Percentiles rank a stretch among this genome's conserved stretches.
Evolutionary conservation across 352 stramenopile species (phyloP).

Genomic region (Lagenidium sp.): DNA sequence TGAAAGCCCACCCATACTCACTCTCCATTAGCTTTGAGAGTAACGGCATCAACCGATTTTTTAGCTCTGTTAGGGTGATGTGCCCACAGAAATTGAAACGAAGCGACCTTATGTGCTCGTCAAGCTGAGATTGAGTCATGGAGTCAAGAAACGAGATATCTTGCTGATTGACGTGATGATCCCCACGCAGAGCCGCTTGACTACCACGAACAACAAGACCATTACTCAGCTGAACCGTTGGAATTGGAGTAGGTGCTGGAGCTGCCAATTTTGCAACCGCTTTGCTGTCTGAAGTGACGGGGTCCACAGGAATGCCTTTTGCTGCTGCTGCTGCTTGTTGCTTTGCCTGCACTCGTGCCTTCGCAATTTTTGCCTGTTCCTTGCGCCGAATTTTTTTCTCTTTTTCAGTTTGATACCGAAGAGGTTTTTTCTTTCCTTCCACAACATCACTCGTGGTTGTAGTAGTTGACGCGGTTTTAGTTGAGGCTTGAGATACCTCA

Average conservation of each 20-base stretch:
- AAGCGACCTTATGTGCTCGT: conserved; percentile 86
- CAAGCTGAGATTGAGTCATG: conserved; percentile 77
- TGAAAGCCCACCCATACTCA: conserved; percentile 89
- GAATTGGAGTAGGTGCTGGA: conserved; percentile 1
- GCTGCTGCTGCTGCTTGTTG: conserved; percentile 23
- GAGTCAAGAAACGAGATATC: conserved; percentile 85
- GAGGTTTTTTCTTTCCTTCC: conserved; percentile 61
- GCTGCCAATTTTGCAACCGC: conserved; percentile 8
- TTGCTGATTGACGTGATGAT: conserved; percentile 63
- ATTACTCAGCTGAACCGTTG: conserved; percentile 30
- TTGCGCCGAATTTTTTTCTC: conserved; percentile 82
- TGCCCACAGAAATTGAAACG: conserved; percentile 85
- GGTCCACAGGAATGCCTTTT: background rate
- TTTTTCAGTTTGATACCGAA: conserved; percentile 78
- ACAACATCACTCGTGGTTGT: background rate
- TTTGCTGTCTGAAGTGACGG: background rate
- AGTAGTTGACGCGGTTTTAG: too few species aligned
- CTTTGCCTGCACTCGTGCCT: conserved; percentile 67
- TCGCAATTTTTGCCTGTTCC: conserved; percentile 73
- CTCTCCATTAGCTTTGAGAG: conserved; percentile 85
- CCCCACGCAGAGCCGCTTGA: conserved; percentile 41
- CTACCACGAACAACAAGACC: conserved; percentile 66
- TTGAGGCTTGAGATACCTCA: too few species aligned
- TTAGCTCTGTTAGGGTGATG: conserved; percentile 74
- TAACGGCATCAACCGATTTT: conserved; percentile 75